Conservation (phyloP, 257 asterid species). For the Coffea canephora region DNA sequence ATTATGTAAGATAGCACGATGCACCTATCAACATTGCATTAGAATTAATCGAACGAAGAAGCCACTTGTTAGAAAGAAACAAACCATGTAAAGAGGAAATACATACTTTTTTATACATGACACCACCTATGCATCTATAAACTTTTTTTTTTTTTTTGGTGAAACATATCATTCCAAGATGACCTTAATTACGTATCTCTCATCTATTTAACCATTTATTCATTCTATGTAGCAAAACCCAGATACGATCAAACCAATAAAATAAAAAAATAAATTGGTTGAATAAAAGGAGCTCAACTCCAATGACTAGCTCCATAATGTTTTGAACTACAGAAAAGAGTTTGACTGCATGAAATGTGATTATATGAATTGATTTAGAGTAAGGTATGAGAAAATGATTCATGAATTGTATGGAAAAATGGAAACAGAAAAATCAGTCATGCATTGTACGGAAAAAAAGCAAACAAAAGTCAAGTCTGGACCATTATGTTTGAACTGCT, state of each 20-base stretch:
- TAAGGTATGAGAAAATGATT: neutral
- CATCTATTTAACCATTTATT: too few species aligned
- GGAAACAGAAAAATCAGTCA: neutral
- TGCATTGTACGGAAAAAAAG: neutral
- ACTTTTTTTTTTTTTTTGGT: neutral
- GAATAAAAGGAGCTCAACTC: too few species aligned
- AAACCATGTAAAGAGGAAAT: neutral
- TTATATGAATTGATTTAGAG: neutral
- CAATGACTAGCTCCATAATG: too few species aligned
- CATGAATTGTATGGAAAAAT: neutral
- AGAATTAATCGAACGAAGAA: slow-evolving; percentile 32
- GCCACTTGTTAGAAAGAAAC: neutral
- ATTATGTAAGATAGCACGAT: slow-evolving; percentile 85
- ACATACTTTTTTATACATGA: neutral
- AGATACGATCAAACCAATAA: neutral
- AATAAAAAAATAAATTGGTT: neutral
- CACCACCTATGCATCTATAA: neutral
- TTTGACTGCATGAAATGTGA: neutral
- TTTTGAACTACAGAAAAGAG: too few species aligned
- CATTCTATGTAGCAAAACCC: neutral
- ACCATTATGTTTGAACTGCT: neutral
- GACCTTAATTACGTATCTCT: neutral
- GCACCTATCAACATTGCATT: slow-evolving; percentile 56
- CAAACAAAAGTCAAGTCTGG: neutral
- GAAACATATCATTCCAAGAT: neutral